A percentile compares a stretch with the other conserved stretches of the same genome.
Conservation (phyloP, 176 grass and related monocot genomes). For the Oryza australiensis region DNA sequence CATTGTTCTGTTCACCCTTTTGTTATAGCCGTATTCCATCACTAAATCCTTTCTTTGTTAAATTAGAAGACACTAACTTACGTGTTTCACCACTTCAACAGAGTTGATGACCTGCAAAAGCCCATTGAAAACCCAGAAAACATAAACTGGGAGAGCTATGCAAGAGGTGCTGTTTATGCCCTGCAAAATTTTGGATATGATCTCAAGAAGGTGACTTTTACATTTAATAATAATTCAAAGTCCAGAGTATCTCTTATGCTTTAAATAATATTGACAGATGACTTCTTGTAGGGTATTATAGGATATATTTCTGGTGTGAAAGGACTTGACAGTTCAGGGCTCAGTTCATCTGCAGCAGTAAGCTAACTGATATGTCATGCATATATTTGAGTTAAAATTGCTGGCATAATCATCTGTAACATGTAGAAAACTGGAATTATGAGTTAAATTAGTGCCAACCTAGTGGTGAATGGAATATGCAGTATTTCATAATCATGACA, state of each 20-base stretch:
- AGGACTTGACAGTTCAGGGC: conserved; percentile 91
- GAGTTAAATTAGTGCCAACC: neutral
- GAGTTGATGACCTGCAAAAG: conserved; percentile 71
- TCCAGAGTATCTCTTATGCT: conserved; percentile 10
- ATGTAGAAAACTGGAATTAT: neutral
- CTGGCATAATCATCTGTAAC: neutral
- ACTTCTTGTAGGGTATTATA: conserved; percentile 63
- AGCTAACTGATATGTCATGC: conserved; percentile 22
- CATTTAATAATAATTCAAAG: conserved; percentile 24
- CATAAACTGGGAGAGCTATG: conserved; percentile 83
- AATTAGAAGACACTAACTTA: neutral
- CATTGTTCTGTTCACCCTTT: neutral
- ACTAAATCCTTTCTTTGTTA: conserved; percentile 7
- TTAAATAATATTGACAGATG: conserved; percentile 7
- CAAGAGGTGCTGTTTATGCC: conserved; percentile 90
- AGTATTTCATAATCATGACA: neutral
- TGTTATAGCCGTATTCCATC: neutral
- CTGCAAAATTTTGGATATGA: conserved; percentile 77
- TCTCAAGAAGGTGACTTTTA: conserved; percentile 67
- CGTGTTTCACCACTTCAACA: conserved; percentile 33
- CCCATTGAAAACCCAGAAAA: conserved; percentile 60
- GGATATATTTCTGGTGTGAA: conserved; percentile 88
- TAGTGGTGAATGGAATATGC: neutral
- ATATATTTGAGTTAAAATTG: neutral
- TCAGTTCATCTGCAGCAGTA: conserved; percentile 99